Evolutionary conservation across 2,329 filamentous ascomycete genomes (phyloP), one percentile per base, ranked within the genome.

Genomic region (Colletotrichum acutatum): DNA sequence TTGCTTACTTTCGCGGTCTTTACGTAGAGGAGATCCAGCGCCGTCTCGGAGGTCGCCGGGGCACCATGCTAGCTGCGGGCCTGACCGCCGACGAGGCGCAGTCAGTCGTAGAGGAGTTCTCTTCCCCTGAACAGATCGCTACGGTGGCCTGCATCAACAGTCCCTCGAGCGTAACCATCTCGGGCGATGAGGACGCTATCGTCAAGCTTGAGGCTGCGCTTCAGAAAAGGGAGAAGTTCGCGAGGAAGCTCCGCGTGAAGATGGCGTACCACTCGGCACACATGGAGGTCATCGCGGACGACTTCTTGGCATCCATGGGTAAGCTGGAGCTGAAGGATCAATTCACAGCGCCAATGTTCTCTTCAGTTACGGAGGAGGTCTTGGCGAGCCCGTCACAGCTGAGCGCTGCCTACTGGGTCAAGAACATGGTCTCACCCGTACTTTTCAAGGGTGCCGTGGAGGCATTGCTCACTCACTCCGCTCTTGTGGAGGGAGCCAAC

Each of bases 131-230:
- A 12, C 34, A 37, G 34, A 37, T 37, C 4, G 66, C 56, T n/a
- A 16, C 70, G 56, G 67, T 63, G 28, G 57, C 71, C 46, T 88
- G 87, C 75, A 83, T 86, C 75, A 90, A 90, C 80, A 88, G 86
- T 32, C 87, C 87, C 0, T 80, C 80, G 1, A 89, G 84, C 24
- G 77, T 87, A 9, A 90, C 88, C 0, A 82, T 89, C 0, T 88
- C 88, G 0, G 88, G 88, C 9, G 84, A 87, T 56, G 81, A 83
- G 32, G 76, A 78, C 0, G 83, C 82, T 3, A 79, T 90, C 3
- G 82, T 85, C 11, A 79, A 83, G 72, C 78, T 89, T 3, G 34
- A 37, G 34, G 82, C 53, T 0, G 69, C 72, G 1, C 76, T 78
- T 42, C 71, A 85, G 22, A 81, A 86, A 54, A 34, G 58, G 46